Base-by-base conservation (phyloP, 2,329 filamentous ascomycete genomes). In the Nemania serpens region DNA sequence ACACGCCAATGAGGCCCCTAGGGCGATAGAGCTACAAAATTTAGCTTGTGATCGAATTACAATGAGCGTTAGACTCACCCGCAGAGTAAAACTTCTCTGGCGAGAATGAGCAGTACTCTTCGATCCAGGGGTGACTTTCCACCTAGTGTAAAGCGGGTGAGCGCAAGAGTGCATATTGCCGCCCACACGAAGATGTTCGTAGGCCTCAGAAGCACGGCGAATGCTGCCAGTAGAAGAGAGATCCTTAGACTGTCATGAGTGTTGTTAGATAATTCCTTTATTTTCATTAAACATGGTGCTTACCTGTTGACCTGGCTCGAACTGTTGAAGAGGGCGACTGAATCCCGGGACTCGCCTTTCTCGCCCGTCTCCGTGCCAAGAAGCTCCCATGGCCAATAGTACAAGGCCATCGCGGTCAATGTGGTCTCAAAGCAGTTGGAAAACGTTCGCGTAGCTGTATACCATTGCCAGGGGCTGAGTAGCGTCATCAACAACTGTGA, bases 361-460 rank as follows among this genome's bases (percentile, higher is more conserved):
- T 73, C 71, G 7, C 72, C 66, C 18, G 75, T 71, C 9, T 75
- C 71, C 46, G 76, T 75, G 42, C 77, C 74, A 39, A 88, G 80
- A 75, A 91, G 82, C 59, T 86, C 80, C 93, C 95, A 98, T 12
- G 95, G 94, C 91, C 92, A 98, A 69, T 88, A 85, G 73, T 87
- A 87, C 47, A 98, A 79, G 1, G 93, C 94, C 69, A 87, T 82
- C 61, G 90, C 81, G 4, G 94, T 97, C 68, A 99, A 78, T 0
- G 90, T 91, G n/a, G 90, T 92, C 79, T 99, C 95, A 4, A 98
- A 80, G 54, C 89, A 95, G 77, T 99, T 99, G 56, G 94, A 97
- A 71, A 99, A 89, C 0, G 95, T 97, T 48, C 95, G 85, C 0
- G 93, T 94, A 1, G 93, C 95, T 77, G 90, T 95, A 76, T 95